phyloP scores from a whole-genome alignment of 1,139 yeast genomes.

The Scheffersomyces lignicola region DNA sequence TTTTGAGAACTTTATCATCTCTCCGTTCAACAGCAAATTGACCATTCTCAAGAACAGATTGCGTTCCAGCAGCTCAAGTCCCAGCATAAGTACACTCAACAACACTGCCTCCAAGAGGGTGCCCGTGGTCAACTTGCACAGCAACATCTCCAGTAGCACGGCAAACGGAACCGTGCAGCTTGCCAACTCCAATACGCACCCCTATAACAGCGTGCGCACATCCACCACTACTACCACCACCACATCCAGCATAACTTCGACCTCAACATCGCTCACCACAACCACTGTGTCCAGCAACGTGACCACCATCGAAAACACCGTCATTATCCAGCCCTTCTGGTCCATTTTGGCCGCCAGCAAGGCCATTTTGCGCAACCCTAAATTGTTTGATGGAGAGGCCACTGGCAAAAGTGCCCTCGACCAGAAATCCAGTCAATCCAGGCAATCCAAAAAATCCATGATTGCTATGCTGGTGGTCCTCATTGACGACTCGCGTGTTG shows the following conservation, averaged over 20 bases:
- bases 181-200: conserved; percentile 6
- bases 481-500: conserved; percentile 38
- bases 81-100: conserved; percentile 3
- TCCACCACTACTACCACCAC: conserved; percentile 13
- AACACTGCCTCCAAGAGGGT: neutral
- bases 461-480: conserved; percentile 25
- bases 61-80: conserved; percentile 7
- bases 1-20: conserved; percentile 53
- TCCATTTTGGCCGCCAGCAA: conserved; percentile 61
- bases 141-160: conserved; percentile 6
- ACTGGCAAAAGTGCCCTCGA: conserved; percentile 22
- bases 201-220: conserved; percentile 4
- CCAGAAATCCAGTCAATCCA: neutral
- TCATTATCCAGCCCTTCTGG: conserved; percentile 64
- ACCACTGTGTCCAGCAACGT: conserved; percentile 20
- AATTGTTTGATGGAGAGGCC: conserved; percentile 55
- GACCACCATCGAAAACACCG: conserved; percentile 31
- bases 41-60: conserved; percentile 13
- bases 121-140: conserved; percentile 5
- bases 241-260: conserved; percentile 12
- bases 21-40: conserved; percentile 33
- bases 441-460: conserved; percentile 5
- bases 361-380: conserved; percentile 51
- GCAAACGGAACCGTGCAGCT: conserved; percentile 14
- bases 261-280: conserved; percentile 16